phyloP scores from a whole-genome alignment of 345 rosid species.

The Lepidium africanum region DNA sequence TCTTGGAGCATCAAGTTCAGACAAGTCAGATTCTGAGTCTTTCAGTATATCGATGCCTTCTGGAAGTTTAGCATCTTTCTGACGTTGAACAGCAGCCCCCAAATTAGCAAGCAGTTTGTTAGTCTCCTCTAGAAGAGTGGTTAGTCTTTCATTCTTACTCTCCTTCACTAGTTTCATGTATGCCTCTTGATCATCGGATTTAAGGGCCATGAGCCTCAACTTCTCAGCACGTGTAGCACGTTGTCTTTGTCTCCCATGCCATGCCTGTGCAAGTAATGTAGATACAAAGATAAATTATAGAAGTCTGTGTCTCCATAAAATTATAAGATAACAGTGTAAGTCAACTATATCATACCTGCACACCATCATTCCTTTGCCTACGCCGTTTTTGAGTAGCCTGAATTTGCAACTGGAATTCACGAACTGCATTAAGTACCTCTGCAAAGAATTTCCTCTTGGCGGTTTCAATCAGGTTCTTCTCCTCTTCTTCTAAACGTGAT shows the following conservation, averaged over 20 bases:
- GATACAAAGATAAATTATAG: not conserved
- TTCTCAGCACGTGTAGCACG: slow-evolving; percentile 98
- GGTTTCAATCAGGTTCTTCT: slow-evolving; percentile 67
- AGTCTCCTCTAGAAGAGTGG: slow-evolving; percentile 89
- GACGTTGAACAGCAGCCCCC: slow-evolving; percentile 99
- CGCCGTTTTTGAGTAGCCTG: slow-evolving; percentile 82
- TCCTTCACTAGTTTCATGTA: slow-evolving; percentile 96
- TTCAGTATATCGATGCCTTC: slow-evolving; percentile 63
- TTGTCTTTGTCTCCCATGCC: slow-evolving; percentile 99
- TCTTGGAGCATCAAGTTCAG: slow-evolving; percentile 65
- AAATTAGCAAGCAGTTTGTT: slow-evolving; percentile 87
- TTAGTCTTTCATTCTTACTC: slow-evolving; percentile 92
- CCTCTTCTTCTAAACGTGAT: slow-evolving; percentile 81
- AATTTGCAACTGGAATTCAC: slow-evolving; percentile 79
- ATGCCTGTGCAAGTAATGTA: slow-evolving; percentile 46
- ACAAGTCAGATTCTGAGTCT: slow-evolving; percentile 61
- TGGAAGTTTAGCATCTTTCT: slow-evolving; percentile 69
- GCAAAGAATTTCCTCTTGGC: slow-evolving; percentile 80
- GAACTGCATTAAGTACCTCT: slow-evolving; percentile 82
- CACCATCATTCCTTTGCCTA: slow-evolving; percentile 90
- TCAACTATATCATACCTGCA: slow-evolving; percentile 48
- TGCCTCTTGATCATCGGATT: slow-evolving; percentile 97
- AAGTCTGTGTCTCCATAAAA: not conserved
- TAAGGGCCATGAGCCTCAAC: slow-evolving; percentile 89
- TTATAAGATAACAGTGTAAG: not conserved